A percentile compares a stretch with the other conserved stretches of the same genome.
Conservation (phyloP, 2,329 filamentous ascomycete species). For the Coniochaeta sp. region DNA sequence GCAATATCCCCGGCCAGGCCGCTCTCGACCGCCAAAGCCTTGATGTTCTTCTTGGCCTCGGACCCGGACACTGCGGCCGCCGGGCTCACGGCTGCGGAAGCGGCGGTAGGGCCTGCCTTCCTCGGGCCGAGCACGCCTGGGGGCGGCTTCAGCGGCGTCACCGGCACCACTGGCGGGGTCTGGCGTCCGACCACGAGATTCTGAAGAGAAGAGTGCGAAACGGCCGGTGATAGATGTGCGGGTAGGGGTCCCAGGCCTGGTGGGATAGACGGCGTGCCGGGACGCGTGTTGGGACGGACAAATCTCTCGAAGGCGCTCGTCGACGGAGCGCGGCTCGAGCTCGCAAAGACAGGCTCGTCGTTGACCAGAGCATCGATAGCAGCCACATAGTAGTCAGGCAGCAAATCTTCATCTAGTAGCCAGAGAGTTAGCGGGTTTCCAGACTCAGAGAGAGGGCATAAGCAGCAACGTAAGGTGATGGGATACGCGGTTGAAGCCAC, state of each 20-base stretch:
- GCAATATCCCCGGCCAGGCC: slow-evolving; percentile 39
- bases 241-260: slow-evolving; percentile 36
- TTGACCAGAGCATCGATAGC: slow-evolving; percentile 63
- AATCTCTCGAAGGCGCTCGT: neutral
- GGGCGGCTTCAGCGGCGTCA: slow-evolving; percentile 15
- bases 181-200: slow-evolving; percentile 10
- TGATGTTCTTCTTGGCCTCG: slow-evolving; percentile 24
- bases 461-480: slow-evolving; percentile 14
- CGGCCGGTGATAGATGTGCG: slow-evolving; percentile 26
- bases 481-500: slow-evolving; percentile 8
- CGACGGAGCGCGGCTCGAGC: neutral
- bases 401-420: slow-evolving; percentile 51
- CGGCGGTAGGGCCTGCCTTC: slow-evolving; percentile 10
- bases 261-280: slow-evolving; percentile 31
- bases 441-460: slow-evolving; percentile 7
- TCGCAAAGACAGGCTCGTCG: slow-evolving; percentile 34
- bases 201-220: slow-evolving; percentile 13
- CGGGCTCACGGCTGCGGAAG: neutral
- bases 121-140: slow-evolving; percentile 11
- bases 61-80: neutral
- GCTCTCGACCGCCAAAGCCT: slow-evolving; percentile 35
- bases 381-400: slow-evolving; percentile 47
- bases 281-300: slow-evolving; percentile 20
- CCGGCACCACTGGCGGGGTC: slow-evolving; percentile 21
- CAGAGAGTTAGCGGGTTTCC: slow-evolving; percentile 31